Conservation (phyloP, 805 yeast genomes). For the Kodamaea restingae region DNA sequence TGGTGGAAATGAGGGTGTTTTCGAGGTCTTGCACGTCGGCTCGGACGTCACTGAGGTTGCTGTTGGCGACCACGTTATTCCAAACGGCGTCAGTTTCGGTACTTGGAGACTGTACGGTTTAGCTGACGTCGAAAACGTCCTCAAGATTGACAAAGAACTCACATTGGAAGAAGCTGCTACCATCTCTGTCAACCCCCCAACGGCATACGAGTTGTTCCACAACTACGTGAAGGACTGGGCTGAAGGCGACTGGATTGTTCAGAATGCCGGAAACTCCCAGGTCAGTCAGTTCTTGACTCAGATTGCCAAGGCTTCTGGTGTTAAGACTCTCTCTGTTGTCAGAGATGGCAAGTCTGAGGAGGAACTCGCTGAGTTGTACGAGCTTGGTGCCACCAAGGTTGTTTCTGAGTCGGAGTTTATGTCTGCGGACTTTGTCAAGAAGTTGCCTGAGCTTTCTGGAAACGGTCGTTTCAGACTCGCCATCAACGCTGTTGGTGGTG, state of each 20-base stretch:
- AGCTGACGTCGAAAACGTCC: constrained; percentile 3
- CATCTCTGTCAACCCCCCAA: constrained; percentile 18
- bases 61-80: constrained; percentile 20
- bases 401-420: constrained; percentile 26
- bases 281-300: constrained; percentile 30
- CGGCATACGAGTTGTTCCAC: constrained; percentile 20
- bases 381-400: constrained; percentile 31
- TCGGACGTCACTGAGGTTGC: constrained; percentile 10
- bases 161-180: constrained; percentile 20
- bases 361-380: constrained; percentile 19
- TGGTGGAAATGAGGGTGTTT: constrained; percentile 21
- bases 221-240: constrained; percentile 18
- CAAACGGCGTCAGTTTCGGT: constrained; percentile 18
- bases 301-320: constrained; percentile 20
- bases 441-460: constrained; percentile 15
- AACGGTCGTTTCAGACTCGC: constrained; percentile 27
- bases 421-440: constrained; percentile 13
- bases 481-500: constrained; percentile 30
- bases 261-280: constrained; percentile 34
- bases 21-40: constrained; percentile 17
- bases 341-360: constrained; percentile 27
- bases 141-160: constrained; percentile 4
- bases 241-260: constrained; percentile 30
- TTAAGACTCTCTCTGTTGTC: constrained; percentile 26
- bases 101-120: constrained; percentile 24